Percentiles rank a stretch among this genome's conserved stretches.
Conservation (phyloP, 2,329 filamentous ascomycete genomes). For the Colletotrichum orbiculare region DNA sequence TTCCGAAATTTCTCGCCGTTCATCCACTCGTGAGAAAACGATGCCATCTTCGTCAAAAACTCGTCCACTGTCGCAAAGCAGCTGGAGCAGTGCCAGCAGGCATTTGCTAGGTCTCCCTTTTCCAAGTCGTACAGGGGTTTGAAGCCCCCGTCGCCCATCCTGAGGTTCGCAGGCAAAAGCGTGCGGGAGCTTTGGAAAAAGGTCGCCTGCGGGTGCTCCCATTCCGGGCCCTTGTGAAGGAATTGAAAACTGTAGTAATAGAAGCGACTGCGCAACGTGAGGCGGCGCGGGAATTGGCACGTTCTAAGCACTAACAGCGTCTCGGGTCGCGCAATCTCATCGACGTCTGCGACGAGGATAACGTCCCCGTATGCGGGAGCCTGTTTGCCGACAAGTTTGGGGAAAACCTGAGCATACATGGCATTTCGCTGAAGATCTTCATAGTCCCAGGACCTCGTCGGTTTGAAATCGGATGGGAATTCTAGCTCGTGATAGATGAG, state of each 20-base stretch:
- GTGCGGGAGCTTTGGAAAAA: slow-evolving; percentile 58
- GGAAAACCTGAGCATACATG: slow-evolving; percentile 67
- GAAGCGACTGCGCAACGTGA: slow-evolving; percentile 63
- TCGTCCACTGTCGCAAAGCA: slow-evolving; percentile 68
- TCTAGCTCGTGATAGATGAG: slow-evolving; percentile 63
- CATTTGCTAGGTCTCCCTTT: slow-evolving; percentile 53
- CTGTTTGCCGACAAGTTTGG: slow-evolving; percentile 53
- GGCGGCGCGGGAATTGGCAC: slow-evolving; percentile 63
- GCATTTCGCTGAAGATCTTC: slow-evolving; percentile 67
- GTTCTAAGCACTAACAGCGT: slow-evolving; percentile 60
- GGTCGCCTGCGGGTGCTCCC: slow-evolving; percentile 71
- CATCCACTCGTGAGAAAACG: slow-evolving; percentile 58
- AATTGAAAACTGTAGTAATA: slow-evolving; percentile 71
- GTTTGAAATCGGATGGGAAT: slow-evolving; percentile 22
- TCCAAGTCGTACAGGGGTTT: slow-evolving; percentile 29
- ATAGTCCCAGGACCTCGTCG: slow-evolving; percentile 56
- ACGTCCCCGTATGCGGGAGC: slow-evolving; percentile 63
- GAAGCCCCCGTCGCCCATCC: slow-evolving; percentile 47
- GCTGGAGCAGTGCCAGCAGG: slow-evolving; percentile 71
- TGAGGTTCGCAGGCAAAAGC: slow-evolving; percentile 64
- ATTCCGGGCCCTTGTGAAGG: slow-evolving; percentile 54
- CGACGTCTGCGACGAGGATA: slow-evolving; percentile 69
- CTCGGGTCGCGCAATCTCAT: slow-evolving; percentile 67
- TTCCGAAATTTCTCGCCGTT: slow-evolving; percentile 62
- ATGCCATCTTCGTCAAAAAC: slow-evolving; percentile 64